Conservation (phyloP, 2,329 filamentous ascomycete genomes). For the Cladosporium phlei region DNA sequence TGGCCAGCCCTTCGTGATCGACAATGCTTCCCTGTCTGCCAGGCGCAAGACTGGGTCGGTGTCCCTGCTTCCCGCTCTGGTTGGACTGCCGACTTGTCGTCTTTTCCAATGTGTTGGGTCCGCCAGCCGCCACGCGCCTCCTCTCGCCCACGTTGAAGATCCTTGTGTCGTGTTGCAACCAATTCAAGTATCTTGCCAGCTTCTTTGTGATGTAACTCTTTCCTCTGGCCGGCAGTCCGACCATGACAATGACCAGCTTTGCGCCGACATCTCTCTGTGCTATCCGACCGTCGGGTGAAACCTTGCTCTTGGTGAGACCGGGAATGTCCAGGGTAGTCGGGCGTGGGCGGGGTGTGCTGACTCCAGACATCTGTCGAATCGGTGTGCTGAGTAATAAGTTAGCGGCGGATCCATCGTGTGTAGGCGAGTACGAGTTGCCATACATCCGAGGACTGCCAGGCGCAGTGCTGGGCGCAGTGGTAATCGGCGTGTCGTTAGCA, state of each 20-base stretch:
- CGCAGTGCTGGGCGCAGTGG: conserved; percentile 54
- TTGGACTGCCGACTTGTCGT: conserved; percentile 16
- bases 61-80: conserved; percentile 1
- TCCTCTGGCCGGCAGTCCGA: conserved; percentile 86
- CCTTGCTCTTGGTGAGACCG: conserved; percentile 88
- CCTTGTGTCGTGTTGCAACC: conserved; percentile 90
- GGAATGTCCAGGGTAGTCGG: conserved; percentile 96
- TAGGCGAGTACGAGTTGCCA: conserved; percentile 10
- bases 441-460: conserved; percentile 49
- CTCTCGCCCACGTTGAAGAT: conserved; percentile 98
- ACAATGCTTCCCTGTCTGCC: conserved; percentile 20
- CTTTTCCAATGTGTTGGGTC: conserved; percentile 37
- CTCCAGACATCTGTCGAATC: conserved; percentile 66
- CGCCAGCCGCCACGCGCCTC: conserved; percentile 70
- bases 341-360: conserved; percentile 72
- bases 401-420: conserved; percentile 17
- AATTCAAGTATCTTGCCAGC: conserved; percentile 87
- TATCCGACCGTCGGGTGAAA: conserved; percentile 92
- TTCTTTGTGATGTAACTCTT: conserved; percentile 99
- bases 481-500: conserved; percentile 58
- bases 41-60: conserved; percentile 21
- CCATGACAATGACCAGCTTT: conserved; percentile 98
- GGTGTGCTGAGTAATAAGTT: conserved; percentile 52
- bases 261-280: conserved; percentile 89
- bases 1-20: conserved; percentile 17